Percentiles rank a stretch among this genome's conserved stretches.
Evolutionary conservation across 2,329 filamentous ascomycete species (phyloP).

Genomic region (Aspergillus fumigatiaffinis): DNA sequence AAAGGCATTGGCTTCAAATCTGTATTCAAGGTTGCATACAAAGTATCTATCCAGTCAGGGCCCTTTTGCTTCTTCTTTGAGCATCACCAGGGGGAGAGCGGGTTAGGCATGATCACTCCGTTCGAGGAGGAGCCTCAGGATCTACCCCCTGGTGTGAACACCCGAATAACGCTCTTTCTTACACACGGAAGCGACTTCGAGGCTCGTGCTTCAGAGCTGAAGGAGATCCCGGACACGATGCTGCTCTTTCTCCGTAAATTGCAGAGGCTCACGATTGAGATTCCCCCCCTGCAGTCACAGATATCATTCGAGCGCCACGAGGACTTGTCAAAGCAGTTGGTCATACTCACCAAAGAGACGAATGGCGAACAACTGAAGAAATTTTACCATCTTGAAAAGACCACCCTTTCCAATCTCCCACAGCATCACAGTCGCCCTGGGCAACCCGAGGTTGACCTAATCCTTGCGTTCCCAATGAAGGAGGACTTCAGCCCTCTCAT

Average conservation of each 20-base stretch:
- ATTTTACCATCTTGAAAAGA: background rate
- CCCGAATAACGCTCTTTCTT: slow-evolving; percentile 3
- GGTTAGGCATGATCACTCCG: slow-evolving; percentile 2
- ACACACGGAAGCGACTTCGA: background rate
- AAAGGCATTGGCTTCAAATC: slow-evolving; percentile 31
- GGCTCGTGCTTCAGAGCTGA: background rate
- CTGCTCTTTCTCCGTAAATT: slow-evolving; percentile 4
- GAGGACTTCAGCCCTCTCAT: background rate
- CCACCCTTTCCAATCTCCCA: background rate
- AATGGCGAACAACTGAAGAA: too few species aligned
- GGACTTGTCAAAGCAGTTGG: too few species aligned
- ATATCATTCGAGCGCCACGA: background rate
- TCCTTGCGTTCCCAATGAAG: slow-evolving; percentile 3
- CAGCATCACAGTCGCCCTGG: background rate
- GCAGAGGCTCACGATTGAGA: background rate
- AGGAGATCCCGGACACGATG: slow-evolving; percentile 3
- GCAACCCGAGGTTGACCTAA: background rate
- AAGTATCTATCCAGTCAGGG: slow-evolving; percentile 3
- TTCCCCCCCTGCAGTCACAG: background rate
- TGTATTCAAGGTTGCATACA: slow-evolving; percentile 18
- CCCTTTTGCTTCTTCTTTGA: slow-evolving; percentile 3
- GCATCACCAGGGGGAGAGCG: background rate
- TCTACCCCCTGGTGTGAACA: background rate
- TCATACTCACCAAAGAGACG: too few species aligned
- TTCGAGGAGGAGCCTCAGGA: background rate